Evolutionary conservation across 441 rosid genomes (phyloP).

Genomic region (California macrophylla): DNA sequence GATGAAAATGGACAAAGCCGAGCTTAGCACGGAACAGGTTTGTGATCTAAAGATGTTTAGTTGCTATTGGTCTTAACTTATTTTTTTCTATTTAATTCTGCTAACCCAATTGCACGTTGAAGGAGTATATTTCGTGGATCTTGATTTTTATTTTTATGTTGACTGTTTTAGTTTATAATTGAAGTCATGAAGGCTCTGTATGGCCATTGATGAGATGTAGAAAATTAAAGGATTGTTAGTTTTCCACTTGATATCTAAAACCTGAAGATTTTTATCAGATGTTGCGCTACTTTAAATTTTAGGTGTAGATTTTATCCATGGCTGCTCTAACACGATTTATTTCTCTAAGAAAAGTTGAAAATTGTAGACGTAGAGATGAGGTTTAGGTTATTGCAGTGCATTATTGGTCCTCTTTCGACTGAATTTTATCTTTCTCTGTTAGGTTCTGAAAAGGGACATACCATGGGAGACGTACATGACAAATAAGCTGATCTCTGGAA

Average conservation of each 20-base stretch:
- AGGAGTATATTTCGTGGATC: too few species aligned
- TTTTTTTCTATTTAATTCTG: too few species aligned
- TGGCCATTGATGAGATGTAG: too few species aligned
- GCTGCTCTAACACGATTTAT: neutral
- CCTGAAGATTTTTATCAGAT: too few species aligned
- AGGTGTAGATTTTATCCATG: neutral
- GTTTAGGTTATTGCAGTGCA: neutral
- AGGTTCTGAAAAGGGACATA: constrained; percentile 91
- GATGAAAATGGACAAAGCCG: constrained; percentile 61
- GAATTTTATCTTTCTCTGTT: neutral
- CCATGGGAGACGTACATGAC: constrained; percentile 97
- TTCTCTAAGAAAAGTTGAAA: neutral
- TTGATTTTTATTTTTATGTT: too few species aligned
- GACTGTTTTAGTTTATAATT: too few species aligned
- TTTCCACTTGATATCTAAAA: too few species aligned
- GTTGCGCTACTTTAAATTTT: too few species aligned
- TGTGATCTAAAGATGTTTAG: constrained; percentile 16
- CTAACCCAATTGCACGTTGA: too few species aligned
- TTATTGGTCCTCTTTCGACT: neutral
- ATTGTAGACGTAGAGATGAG: neutral
- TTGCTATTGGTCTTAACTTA: neutral
- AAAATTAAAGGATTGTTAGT: too few species aligned
- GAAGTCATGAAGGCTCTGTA: too few species aligned
- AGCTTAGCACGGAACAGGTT: constrained; percentile 67
- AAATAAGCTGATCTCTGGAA: constrained; percentile 75